Percentiles rank a stretch among this genome's conserved stretches.
Evolutionary conservation across 331 rosid genomes (phyloP).

Genomic region (Quercus lobata): DNA sequence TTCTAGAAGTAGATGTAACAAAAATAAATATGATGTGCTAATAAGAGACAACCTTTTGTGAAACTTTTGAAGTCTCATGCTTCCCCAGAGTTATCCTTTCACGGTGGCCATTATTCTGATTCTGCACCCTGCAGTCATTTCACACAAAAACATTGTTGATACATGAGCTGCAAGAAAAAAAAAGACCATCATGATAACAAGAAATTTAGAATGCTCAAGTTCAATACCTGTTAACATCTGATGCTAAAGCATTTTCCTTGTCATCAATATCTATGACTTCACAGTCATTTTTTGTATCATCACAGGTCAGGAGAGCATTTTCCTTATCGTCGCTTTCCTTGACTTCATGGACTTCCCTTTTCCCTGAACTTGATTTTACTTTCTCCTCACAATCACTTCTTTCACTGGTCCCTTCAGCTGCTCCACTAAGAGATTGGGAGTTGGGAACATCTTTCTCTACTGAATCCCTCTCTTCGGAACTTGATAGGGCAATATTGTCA

Average conservation of each 20-base stretch:
- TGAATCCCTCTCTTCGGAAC: conserved; percentile 21
- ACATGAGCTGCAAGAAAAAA: conserved; percentile 3
- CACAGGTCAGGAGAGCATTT: conserved; percentile 26
- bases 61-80: conserved; percentile 34
- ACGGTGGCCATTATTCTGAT: neutral
- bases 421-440: neutral
- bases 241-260: conserved; percentile 54
- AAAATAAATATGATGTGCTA: conserved; percentile 5
- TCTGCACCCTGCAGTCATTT: conserved; percentile 37
- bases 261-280: conserved; percentile 37
- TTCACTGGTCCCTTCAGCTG: conserved; percentile 22
- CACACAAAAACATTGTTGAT: neutral
- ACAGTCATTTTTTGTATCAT: conserved; percentile 42
- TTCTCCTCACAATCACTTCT: conserved; percentile 28
- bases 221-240: conserved; percentile 56
- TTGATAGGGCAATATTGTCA: conserved; percentile 20
- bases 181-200: neutral
- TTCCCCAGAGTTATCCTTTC: conserved; percentile 39
- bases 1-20: neutral
- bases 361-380: conserved; percentile 12
- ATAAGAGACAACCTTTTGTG: conserved; percentile 42
- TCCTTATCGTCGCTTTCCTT: conserved; percentile 36
- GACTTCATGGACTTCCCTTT: conserved; percentile 16
- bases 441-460: neutral
- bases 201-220: neutral